phyloP scores from a whole-genome alignment of 495 filamentous ascomycete genomes.

The Trichoderma gamsii region DNA sequence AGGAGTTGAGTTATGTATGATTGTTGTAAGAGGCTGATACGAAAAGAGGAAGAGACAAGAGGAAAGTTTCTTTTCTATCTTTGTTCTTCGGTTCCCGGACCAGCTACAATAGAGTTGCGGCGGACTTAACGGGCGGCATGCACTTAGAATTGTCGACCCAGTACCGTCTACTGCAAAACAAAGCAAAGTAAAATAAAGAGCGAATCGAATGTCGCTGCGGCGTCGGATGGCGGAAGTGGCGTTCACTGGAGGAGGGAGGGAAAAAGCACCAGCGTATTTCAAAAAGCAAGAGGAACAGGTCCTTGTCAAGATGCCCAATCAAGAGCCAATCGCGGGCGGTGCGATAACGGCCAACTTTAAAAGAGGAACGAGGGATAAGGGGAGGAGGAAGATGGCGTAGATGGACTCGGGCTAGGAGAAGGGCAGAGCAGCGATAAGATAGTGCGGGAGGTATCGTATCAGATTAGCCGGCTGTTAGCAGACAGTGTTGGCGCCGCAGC shows the following conservation, averaged over 20 bases:
- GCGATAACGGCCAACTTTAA: not conserved
- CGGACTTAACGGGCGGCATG: not conserved
- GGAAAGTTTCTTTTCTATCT: not conserved
- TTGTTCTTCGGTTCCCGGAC: not conserved
- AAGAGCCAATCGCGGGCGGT: not conserved
- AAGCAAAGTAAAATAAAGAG: not conserved
- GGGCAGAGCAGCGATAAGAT: not conserved
- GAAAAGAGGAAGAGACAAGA: not conserved
- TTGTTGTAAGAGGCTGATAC: not conserved
- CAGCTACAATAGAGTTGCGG: constrained; percentile 9
- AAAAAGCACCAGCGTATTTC: not conserved
- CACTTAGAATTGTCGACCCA: not conserved
- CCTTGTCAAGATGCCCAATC: not conserved
- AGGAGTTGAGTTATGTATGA: not conserved
- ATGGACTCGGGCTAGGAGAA: not conserved
- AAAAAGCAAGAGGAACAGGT: not conserved
- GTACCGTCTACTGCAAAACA: not conserved
- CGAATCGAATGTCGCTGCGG: not conserved
- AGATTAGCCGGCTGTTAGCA: not conserved
- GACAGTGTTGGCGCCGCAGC: too few species aligned
- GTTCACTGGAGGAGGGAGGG: not conserved
- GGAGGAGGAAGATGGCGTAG: not conserved
- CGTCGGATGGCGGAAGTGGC: not conserved
- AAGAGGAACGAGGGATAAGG: not conserved
- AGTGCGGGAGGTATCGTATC: not conserved